Percentiles rank a stretch among this genome's conserved stretches.
Evolutionary conservation across 768 basidiomycete species (phyloP).

Genomic region (Dentipellis sp.): DNA sequence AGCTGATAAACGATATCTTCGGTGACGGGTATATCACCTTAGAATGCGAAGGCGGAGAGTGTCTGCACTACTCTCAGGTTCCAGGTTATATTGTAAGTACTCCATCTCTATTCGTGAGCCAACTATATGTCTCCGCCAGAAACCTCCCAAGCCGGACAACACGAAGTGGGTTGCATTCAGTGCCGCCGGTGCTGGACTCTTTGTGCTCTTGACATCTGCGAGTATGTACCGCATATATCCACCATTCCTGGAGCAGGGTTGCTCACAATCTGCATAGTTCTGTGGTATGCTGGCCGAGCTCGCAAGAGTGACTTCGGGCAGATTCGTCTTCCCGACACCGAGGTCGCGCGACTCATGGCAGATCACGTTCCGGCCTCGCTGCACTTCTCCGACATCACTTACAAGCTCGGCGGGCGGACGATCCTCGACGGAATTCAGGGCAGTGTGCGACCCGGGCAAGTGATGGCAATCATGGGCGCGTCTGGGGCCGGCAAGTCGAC

Average conservation of each 20-base stretch:
- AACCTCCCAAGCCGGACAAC: conserved; percentile 77
- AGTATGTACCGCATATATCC: conserved; percentile 26
- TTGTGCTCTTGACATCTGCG: conserved; percentile 62
- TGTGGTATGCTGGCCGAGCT: conserved; percentile 89
- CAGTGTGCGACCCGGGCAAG: conserved; percentile 76
- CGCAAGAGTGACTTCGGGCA: conserved; percentile 56
- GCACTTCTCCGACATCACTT: conserved; percentile 83
- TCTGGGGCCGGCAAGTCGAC: conserved; percentile 97
- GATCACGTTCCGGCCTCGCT: conserved; percentile 92
- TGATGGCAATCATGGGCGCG: conserved; percentile 95
- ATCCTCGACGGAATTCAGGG: conserved; percentile 83
- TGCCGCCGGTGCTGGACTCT: conserved; percentile 63
- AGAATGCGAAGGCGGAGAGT: conserved; percentile 84
- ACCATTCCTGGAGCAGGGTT: neutral
- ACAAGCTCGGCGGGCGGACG: conserved; percentile 54
- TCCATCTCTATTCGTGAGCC: too few species aligned
- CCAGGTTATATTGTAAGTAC: conserved; percentile 76
- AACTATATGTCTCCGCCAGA: conserved; percentile 26
- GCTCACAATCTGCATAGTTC: conserved; percentile 29
- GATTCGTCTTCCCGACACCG: conserved; percentile 73
- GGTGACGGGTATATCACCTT: conserved; percentile 88
- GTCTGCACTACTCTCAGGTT: conserved; percentile 86
- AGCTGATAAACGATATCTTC: conserved; percentile 87
- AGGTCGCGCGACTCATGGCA: conserved; percentile 78
- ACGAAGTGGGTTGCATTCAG: conserved; percentile 78